Conservation (phyloP, 108 stramenopile species). For the Nannochloropsis gaditana region DNA sequence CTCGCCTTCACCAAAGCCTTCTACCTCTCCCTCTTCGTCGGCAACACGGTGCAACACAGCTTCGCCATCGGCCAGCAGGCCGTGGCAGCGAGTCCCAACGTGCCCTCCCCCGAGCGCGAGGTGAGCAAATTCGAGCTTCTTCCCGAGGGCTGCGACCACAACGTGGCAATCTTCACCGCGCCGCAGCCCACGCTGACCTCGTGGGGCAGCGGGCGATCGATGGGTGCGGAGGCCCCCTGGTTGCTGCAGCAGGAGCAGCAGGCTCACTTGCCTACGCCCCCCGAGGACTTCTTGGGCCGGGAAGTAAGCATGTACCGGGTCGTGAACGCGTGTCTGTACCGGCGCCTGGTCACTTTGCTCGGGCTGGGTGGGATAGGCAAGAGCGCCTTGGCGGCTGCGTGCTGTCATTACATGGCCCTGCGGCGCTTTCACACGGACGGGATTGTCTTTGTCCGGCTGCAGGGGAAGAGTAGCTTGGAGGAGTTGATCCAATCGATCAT, state of each 20-base stretch:
- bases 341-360: conserved; percentile 63
- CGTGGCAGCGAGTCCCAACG: conserved; percentile 64
- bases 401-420: conserved; percentile 73
- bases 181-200: conserved; percentile 55
- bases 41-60: conserved; percentile 65
- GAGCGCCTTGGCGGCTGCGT: conserved; percentile 59
- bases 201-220: conserved; percentile 23
- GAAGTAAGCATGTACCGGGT: conserved; percentile 70
- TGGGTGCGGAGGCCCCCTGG: background rate
- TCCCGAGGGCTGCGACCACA: conserved; percentile 67
- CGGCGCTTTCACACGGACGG: conserved; percentile 51
- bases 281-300: conserved; percentile 70
- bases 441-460: conserved; percentile 23
- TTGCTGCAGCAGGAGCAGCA: conserved; percentile 49
- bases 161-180: conserved; percentile 61
- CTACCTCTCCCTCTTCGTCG: conserved; percentile 70
- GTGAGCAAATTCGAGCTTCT: conserved; percentile 74
- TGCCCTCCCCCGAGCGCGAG: conserved; percentile 56
- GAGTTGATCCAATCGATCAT: conserved; percentile 1
- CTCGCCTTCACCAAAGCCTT: conserved; percentile 74
- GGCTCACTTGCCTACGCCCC: conserved; percentile 64
- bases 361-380: conserved; percentile 70
- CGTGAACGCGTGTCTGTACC: conserved; percentile 54
- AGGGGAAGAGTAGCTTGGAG: conserved; percentile 9
- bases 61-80: conserved; percentile 71